Evolutionary conservation across 352 stramenopile species (phyloP).

Genomic region (Globisporangium cylindrosporum): DNA sequence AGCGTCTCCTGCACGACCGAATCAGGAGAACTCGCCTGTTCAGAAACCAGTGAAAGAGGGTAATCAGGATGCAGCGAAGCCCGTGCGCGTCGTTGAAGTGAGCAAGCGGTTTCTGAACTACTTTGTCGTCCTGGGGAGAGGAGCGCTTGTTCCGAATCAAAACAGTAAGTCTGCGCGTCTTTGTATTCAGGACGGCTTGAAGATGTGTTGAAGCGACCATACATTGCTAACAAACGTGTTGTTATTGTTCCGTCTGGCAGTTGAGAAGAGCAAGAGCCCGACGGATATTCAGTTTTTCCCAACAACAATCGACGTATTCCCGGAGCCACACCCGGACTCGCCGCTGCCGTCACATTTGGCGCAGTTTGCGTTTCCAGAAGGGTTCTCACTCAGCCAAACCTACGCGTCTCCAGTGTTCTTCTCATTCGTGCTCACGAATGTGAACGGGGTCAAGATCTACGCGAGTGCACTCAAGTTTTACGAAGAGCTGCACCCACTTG

Average conservation of each 20-base stretch:
- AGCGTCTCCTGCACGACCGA: conserved; percentile 15
- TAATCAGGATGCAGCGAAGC: conserved; percentile 35
- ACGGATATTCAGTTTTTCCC: conserved; percentile 72
- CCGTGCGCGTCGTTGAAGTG: conserved; percentile 66
- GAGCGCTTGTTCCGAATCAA: conserved; percentile 53
- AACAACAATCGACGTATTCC: conserved; percentile 61
- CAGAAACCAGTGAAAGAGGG: conserved; percentile 22
- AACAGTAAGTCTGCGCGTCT: conserved; percentile 38
- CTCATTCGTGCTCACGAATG: conserved; percentile 83
- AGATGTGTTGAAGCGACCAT: background rate
- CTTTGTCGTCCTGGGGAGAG: conserved; percentile 76
- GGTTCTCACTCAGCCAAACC: conserved; percentile 54
- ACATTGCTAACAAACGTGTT: background rate
- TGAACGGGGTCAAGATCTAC: conserved; percentile 80
- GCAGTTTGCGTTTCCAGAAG: conserved; percentile 81
- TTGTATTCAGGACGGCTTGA: background rate
- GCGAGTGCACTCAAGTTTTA: conserved; percentile 78
- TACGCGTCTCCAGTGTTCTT: conserved; percentile 70
- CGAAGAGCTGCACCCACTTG: conserved; percentile 74
- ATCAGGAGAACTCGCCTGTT: conserved; percentile 33
- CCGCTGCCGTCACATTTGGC: conserved; percentile 61
- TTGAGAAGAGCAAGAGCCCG: conserved; percentile 70
- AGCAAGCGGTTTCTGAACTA: conserved; percentile 82
- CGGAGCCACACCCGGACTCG: conserved; percentile 53
- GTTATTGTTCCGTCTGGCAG: conserved; percentile 19